Conservation (phyloP, 805 yeast genomes). For the Starmerella apis region DNA sequence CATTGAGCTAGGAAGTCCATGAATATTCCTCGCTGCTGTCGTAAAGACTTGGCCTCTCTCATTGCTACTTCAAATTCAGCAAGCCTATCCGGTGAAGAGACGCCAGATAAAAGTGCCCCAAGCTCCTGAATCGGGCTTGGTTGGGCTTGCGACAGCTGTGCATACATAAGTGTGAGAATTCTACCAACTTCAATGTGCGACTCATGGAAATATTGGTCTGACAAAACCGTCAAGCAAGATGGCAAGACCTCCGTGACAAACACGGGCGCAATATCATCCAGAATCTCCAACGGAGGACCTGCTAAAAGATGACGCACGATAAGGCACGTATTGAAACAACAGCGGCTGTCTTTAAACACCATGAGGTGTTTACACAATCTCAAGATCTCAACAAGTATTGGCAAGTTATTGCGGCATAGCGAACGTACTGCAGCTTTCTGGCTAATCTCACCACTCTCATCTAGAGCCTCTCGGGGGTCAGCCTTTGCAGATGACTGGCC, state of each 20-base stretch:
- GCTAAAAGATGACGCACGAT: slow-evolving; percentile 60
- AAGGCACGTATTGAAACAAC: slow-evolving; percentile 81
- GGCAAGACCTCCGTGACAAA: slow-evolving; percentile 57
- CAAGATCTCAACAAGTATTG: slow-evolving; percentile 66
- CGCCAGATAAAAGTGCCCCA: slow-evolving; percentile 30
- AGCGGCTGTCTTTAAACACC: slow-evolving; percentile 76
- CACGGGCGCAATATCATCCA: slow-evolving; percentile 63
- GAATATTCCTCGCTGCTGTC: slow-evolving; percentile 73
- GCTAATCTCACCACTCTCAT: slow-evolving; percentile 34
- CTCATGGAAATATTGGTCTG: slow-evolving; percentile 69
- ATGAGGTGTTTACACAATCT: slow-evolving; percentile 66
- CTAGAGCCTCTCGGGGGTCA: slow-evolving; percentile 31
- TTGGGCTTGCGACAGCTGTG: slow-evolving; percentile 52
- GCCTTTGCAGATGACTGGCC: slow-evolving; percentile 58
- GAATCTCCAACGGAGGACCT: slow-evolving; percentile 45
- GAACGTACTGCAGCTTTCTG: slow-evolving; percentile 51
- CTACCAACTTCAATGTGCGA: slow-evolving; percentile 89
- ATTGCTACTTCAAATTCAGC: slow-evolving; percentile 54
- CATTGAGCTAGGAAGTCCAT: slow-evolving; percentile 62
- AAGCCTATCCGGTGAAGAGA: slow-evolving; percentile 41
- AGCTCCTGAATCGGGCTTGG: slow-evolving; percentile 21
- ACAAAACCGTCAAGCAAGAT: slow-evolving; percentile 54
- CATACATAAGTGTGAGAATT: slow-evolving; percentile 68
- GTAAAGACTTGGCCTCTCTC: slow-evolving; percentile 51
- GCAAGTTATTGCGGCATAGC: slow-evolving; percentile 52